Conservation (phyloP, 495 filamentous ascomycete species). For the Penicillium cosmopolitanum region DNA sequence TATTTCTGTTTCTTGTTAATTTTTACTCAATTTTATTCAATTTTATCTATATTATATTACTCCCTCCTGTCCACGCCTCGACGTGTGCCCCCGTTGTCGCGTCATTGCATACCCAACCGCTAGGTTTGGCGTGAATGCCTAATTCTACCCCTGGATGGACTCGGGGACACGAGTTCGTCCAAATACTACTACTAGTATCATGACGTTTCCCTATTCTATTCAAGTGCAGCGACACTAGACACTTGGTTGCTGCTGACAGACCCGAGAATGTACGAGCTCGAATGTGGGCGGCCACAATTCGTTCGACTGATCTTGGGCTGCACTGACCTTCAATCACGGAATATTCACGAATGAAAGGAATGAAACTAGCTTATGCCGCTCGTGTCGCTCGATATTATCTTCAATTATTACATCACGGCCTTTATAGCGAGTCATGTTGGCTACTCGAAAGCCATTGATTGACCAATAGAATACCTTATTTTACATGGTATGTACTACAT, state of each 20-base stretch:
- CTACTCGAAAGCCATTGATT: no score
- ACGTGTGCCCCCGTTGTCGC: no score
- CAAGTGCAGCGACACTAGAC: neutral
- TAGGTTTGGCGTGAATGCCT: conserved; percentile 15
- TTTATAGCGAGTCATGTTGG: no score
- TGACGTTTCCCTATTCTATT: neutral
- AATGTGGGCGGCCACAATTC: conserved; percentile 2
- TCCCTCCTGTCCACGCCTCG: no score
- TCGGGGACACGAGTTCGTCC: neutral
- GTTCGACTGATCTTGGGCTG: neutral
- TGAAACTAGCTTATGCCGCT: neutral
- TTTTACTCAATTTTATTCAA: no score
- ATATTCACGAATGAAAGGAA: neutral
- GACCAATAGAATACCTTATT: no score
- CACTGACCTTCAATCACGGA: neutral
- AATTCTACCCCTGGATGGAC: conserved; percentile 7
- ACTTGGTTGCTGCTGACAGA: neutral
- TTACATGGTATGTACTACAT: no score
- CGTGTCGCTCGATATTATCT: no score
- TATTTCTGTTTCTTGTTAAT: no score
- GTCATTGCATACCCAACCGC: conserved; percentile 34
- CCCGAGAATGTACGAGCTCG: neutral
- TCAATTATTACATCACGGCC: no score
- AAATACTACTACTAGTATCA: neutral
- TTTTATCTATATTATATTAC: no score